These are phyloP conservation scores for Gracilaria domingensis DNA, from an alignment of 23 red algal species.

Conservation along the genomic window DNA sequence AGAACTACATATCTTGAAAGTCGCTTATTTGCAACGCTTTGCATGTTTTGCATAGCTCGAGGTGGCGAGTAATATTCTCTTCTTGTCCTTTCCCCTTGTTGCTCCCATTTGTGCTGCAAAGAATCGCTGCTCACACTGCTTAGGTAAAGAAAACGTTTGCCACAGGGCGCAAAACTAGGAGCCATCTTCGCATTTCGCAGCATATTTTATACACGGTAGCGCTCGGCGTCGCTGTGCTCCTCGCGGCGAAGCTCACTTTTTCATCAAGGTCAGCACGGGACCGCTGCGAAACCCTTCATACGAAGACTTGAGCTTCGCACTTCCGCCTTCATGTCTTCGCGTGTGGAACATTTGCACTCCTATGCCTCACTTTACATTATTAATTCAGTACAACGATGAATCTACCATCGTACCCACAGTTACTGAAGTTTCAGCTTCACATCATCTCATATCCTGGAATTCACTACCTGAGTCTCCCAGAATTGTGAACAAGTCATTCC, in stretches of 20 bases:
- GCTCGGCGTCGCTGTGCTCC: too few relatives aligned
- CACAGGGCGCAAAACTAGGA: neutral
- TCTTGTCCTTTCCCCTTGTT: conserved; percentile 7
- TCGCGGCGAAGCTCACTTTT: too few relatives aligned
- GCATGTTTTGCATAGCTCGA: neutral
- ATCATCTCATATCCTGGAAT: conserved; percentile 25
- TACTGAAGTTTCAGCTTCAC: too few relatives aligned
- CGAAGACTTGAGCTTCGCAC: too few relatives aligned
- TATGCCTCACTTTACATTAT: too few relatives aligned
- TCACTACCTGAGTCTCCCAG: conserved; percentile 56
- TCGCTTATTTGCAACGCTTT: neutral
- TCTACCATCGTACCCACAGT: too few relatives aligned
- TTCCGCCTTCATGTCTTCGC: too few relatives aligned
- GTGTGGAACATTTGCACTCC: too few relatives aligned
- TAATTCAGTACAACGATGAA: too few relatives aligned
- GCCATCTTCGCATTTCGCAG: neutral
- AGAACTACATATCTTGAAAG: neutral
- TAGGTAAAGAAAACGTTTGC: conserved; percentile 14
- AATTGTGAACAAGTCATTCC: conserved; percentile 62
- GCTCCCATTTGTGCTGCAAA: neutral
- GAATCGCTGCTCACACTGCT: neutral
- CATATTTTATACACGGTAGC: too few relatives aligned
- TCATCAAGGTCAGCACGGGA: too few relatives aligned
- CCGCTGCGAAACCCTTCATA: too few relatives aligned
- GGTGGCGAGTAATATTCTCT: conserved; percentile 39